phyloP scores from a whole-genome alignment of 2,329 filamentous ascomycete genomes.

The Ustulina deusta region DNA sequence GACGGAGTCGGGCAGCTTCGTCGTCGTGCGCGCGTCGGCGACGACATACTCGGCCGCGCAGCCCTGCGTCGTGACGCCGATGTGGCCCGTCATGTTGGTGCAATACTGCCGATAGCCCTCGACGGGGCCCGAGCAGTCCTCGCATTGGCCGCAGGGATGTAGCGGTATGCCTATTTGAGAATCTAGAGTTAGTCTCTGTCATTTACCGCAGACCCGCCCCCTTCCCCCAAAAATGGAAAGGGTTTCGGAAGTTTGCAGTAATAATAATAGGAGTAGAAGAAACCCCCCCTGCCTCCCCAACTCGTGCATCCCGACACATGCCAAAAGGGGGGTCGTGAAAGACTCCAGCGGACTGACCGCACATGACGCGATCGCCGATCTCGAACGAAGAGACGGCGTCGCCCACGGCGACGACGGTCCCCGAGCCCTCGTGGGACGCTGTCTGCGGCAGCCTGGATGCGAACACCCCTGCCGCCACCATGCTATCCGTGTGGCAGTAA shows the following conservation, averaged over 20 bases:
- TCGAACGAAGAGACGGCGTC: slow-evolving; percentile 56
- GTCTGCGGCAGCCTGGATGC: slow-evolving; percentile 62
- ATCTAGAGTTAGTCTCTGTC: background rate
- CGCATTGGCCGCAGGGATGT: slow-evolving; percentile 65
- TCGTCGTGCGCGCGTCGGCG: slow-evolving; percentile 61
- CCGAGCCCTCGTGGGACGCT: slow-evolving; percentile 68
- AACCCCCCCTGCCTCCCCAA: background rate
- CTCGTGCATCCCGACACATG: background rate
- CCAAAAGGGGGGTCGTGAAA: background rate
- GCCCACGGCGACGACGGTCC: slow-evolving; percentile 64
- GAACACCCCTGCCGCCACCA: slow-evolving; percentile 65
- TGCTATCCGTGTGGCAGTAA: slow-evolving; percentile 72
- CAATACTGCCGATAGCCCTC: slow-evolving; percentile 66
- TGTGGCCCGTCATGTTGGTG: slow-evolving; percentile 55
- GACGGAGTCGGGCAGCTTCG: slow-evolving; percentile 61
- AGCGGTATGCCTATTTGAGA: slow-evolving; percentile 54
- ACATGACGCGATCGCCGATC: slow-evolving; percentile 68
- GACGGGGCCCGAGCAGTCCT: slow-evolving; percentile 61
- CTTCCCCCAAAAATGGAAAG: background rate
- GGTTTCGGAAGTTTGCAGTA: background rate
- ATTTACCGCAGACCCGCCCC: too few species aligned
- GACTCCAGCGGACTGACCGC: slow-evolving; percentile 49
- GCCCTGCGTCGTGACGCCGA: slow-evolving; percentile 65
- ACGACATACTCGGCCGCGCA: slow-evolving; percentile 68
- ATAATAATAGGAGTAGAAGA: background rate